These are phyloP conservation scores for Ceratobasidium sp. DNA, from an alignment of 1,284 basidiomycete genomes.

Conservation along the genomic window DNA sequence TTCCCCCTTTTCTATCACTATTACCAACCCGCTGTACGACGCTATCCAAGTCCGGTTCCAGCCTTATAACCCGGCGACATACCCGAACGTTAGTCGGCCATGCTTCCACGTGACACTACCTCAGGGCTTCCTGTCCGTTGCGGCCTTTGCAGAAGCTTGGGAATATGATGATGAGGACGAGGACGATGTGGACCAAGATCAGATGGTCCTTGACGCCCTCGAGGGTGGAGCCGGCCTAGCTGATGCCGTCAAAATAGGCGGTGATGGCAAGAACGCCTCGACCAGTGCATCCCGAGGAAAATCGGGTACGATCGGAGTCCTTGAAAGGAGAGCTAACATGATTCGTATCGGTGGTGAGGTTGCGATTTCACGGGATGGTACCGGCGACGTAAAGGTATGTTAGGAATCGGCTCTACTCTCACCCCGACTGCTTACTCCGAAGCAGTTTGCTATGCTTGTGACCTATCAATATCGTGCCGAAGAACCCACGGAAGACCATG, in stretches of 20 bases:
- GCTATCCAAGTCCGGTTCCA: conserved; percentile 84
- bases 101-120: conserved; percentile 44
- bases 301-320: conserved; percentile 72
- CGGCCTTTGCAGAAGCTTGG: conserved; percentile 93
- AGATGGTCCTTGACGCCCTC: conserved; percentile 56
- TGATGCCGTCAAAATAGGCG: conserved; percentile 46
- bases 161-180: conserved; percentile 91
- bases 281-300: conserved; percentile 55
- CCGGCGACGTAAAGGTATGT: conserved; percentile 76
- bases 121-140: conserved; percentile 61
- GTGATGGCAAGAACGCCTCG: conserved; percentile 38
- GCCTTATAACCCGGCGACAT: conserved; percentile 68
- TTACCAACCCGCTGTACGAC: conserved; percentile 94
- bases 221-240: conserved; percentile 47
- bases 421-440: conserved; percentile 47
- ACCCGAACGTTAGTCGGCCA: conserved; percentile 43
- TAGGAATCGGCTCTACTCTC: not conserved
- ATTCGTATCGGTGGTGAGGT: conserved; percentile 87
- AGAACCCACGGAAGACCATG: conserved; percentile 70
- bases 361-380: conserved; percentile 77
- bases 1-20: conserved; percentile 86
- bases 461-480: conserved; percentile 93
- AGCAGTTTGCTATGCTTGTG: conserved; percentile 89
- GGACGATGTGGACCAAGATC: conserved; percentile 71
- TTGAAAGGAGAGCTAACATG: conserved; percentile 87